Evolutionary conservation across 2,329 filamentous ascomycete genomes (phyloP), one percentile per base, ranked within the genome.

Genomic region (Stemphylium vesicarium): DNA sequence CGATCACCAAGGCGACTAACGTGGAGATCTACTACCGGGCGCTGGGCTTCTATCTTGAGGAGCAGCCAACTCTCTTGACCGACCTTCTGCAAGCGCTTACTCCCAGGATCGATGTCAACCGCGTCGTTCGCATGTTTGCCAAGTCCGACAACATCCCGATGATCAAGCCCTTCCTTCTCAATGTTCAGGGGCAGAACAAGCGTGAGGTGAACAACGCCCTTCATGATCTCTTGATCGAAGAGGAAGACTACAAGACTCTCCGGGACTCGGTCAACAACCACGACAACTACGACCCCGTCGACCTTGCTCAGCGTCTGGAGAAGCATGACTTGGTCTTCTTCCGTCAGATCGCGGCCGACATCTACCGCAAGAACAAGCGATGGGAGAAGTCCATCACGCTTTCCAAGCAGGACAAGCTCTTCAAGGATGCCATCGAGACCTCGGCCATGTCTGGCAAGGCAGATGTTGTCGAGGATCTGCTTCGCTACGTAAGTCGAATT

Each of bases 281-380:
- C 77, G 95, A 99, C 82, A 99, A 99, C 80, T 99, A 98, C 74
- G 96, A 99, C 75, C 89, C 94, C 2, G 91, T 96, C 41, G 93
- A 96, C 22, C 86, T 99, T 57, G 96, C 95, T 2, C 85, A 90
- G 74, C 90, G 95, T 51, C 84, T 99, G 10, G 96, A 99, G 85
- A 95, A 95, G 81, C 96, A 99, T 73, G 95, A 99, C 53, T 82
- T 99, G 43, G 93, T 99, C 62, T 99, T 99, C 84, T 99, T 99
- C 89, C 89, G 95, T 72, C 95, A 99, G 79, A 96, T 99, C 72
- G 95, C 95, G 4, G 92, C 96, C 64, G 96, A 85, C 79, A 99
- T 99, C 78, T 99, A 98, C 82, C 92, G 96, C 77, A 99, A 98
- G 85, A 98, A 96, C 84, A 98, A 98, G 89, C 87, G 95, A 62